These are phyloP conservation scores for Hydrangea macrophylla DNA, from an alignment of 148 eudicot genomes.

Conservation along the genomic window DNA sequence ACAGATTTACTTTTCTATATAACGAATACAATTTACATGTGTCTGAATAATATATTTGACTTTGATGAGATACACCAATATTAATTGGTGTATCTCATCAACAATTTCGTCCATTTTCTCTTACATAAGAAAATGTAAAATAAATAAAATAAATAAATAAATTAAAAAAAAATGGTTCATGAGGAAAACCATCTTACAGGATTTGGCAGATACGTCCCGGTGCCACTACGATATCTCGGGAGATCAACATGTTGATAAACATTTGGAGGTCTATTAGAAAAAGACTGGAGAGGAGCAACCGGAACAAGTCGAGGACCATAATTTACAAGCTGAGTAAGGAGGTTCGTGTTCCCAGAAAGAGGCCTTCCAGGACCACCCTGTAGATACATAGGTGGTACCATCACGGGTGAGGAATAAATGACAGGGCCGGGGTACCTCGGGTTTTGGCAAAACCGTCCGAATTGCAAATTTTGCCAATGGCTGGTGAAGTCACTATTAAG, in stretches of 20 bases:
- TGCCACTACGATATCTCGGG: constrained; percentile 77
- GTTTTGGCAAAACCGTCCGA: constrained; percentile 75
- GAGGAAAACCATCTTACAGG: constrained; percentile 49
- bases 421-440: constrained; percentile 40
- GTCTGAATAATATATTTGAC: too few species aligned
- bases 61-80: too few species aligned
- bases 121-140: too few species aligned
- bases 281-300: constrained; percentile 57
- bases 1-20: too few species aligned
- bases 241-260: constrained; percentile 64
- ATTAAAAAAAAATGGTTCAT: background rate
- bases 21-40: too few species aligned
- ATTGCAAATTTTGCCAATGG: constrained; percentile 81
- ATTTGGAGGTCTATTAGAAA: constrained; percentile 46
- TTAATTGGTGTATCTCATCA: too few species aligned
- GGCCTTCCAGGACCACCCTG: constrained; percentile 89
- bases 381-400: constrained; percentile 66
- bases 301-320: constrained; percentile 68
- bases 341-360: constrained; percentile 42
- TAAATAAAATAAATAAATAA: background rate
- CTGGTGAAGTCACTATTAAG: constrained; percentile 78
- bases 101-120: too few species aligned
- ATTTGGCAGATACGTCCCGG: constrained; percentile 87
- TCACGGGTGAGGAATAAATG: constrained; percentile 47
- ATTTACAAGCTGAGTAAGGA: constrained; percentile 54